Conservation (phyloP, 2,329 filamentous ascomycete species). For the Lecanosticta acicola region DNA sequence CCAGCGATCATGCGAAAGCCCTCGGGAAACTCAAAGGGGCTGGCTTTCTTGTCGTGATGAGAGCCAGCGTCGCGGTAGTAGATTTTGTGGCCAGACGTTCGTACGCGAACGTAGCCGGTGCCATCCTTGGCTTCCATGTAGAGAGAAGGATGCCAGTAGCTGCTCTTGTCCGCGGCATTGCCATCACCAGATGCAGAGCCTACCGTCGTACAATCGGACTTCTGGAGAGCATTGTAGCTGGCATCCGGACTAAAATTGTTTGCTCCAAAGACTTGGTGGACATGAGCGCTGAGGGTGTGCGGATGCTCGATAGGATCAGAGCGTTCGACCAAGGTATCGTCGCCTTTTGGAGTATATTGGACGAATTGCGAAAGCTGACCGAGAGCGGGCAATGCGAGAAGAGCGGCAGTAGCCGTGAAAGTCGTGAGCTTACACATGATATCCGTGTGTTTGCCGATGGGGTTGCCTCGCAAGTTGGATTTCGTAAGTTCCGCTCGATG, state of each 20-base stretch:
- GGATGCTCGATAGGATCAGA: slow-evolving; percentile 64
- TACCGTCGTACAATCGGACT: slow-evolving; percentile 50
- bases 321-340: slow-evolving; percentile 47
- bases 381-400: neutral
- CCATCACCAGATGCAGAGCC: slow-evolving; percentile 20
- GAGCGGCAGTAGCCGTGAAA: neutral
- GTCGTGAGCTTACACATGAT: neutral
- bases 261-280: slow-evolving; percentile 66
- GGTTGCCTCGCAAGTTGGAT: neutral
- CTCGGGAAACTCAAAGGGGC: slow-evolving; percentile 63
- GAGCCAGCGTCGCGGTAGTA: slow-evolving; percentile 57
- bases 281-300: slow-evolving; percentile 54
- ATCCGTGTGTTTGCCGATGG: neutral
- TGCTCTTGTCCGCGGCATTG: slow-evolving; percentile 58
- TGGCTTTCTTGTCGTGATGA: slow-evolving; percentile 52
- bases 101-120: slow-evolving; percentile 56
- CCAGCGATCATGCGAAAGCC: slow-evolving; percentile 68
- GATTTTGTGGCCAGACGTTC: slow-evolving; percentile 59
- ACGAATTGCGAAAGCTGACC: slow-evolving; percentile 21
- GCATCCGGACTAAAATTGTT: slow-evolving; percentile 59
- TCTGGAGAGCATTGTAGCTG: slow-evolving; percentile 54
- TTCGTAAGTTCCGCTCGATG: neutral
- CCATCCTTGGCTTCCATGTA: slow-evolving; percentile 62
- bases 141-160: slow-evolving; percentile 71
- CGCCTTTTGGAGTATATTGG: slow-evolving; percentile 24